Evolutionary conservation across 164 flowering plant genomes (phyloP), one percentile per base, ranked within the genome.

Genomic region (Kingdonia uniflora): DNA sequence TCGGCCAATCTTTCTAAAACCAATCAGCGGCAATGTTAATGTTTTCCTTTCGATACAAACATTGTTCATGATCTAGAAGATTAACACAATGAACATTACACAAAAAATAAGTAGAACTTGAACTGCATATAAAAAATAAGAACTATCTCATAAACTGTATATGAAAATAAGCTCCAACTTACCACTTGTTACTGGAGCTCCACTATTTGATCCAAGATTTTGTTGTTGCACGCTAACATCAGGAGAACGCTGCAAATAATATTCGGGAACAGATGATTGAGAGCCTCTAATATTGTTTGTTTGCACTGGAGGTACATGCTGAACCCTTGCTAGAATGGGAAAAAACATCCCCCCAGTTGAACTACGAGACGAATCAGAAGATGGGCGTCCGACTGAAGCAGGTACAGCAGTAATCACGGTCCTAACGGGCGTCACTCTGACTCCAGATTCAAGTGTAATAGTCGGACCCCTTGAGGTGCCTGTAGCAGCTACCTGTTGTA

Each of bases 371-470:
- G 76, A 61, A 55, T 78, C 80, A 22, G 81, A 56, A 37, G 76
- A 52, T 53, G 68, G 19, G 47, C 62, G 80, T 39, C 65, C 50
- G 26, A 66, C 62, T 51, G 74, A 44, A 55, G 74, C 80, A 59
- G 91, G 91, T 49, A 84, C 71, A 43, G 94, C 78, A 39, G 87
- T 80, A 63, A 82, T 73, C 65, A 82, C 71, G 47, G 87, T 77
- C 67, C 95, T 76, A 29, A 85, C 33, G 39, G 95, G 95, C 53
- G 80, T 64, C 23, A 77, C 71, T 39, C 85, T 69, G 15, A 84
- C 80, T 49, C 71, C 77, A 42, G 95, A 55, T 8, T 74, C 82
- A 55, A 74, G 65, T 37, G 61, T 21, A n/a, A 64, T 49, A 55
- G 76, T 44, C 58, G 73, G 62, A 59, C 38, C 49, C 25, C 69